Evolutionary conservation across 345 rosid genomes (phyloP).

Genomic region (Euphorbia peplus): DNA sequence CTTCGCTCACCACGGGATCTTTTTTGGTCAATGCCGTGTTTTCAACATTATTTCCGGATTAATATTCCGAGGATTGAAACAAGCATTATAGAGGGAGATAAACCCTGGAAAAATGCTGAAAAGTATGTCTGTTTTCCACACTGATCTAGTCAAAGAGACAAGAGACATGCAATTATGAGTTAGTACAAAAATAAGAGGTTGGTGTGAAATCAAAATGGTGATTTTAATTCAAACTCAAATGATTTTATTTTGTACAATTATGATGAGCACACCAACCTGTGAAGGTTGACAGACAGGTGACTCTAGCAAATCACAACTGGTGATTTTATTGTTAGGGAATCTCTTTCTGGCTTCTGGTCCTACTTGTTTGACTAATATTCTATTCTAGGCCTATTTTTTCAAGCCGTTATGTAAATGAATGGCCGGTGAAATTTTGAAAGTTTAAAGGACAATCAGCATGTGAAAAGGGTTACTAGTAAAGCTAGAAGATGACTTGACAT

Average conservation of each 20-base stretch:
- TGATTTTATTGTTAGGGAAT: neutral
- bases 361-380: conserved; percentile 2
- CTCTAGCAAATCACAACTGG: neutral
- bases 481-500: neutral
- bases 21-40: no score
- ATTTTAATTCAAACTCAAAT: neutral
- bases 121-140: no score
- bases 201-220: neutral
- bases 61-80: no score
- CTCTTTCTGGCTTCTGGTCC: neutral
- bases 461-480: neutral
- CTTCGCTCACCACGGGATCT: no score
- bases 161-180: neutral
- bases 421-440: neutral
- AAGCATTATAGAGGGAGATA: no score
- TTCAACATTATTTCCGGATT: no score
- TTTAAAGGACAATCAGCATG: neutral
- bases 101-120: no score
- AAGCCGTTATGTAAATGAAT: neutral
- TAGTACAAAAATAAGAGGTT: neutral
- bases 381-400: neutral
- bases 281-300: neutral
- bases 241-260: neutral
- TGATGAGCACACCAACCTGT: conserved; percentile 6
- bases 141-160: neutral